Evolutionary conservation across 2,329 filamentous ascomycete genomes (phyloP), one percentile per base, ranked within the genome.

Genomic region (Fusarium mangiferae): DNA sequence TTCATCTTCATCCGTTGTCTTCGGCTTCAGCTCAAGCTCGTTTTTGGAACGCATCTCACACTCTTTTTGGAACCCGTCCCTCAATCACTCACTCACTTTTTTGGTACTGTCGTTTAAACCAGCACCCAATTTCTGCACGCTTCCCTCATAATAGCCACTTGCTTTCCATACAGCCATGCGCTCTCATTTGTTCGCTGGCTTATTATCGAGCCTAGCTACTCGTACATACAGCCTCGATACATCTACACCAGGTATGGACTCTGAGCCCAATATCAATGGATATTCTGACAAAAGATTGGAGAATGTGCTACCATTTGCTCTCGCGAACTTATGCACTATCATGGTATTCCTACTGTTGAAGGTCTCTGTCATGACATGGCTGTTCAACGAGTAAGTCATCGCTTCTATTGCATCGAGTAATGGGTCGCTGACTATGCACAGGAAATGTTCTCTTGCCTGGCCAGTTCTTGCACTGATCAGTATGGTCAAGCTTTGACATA

Each of bases 31-130:
- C 73, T 68, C 35, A 72, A 76, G 71, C 74, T 70, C 73, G 68
- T 71, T 75, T 67, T 66, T 74, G 72, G 74, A 78, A 68, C 62
- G 58, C 61, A 73, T 75, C 72, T 71, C 65, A 45, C 73, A 74
- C 71, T 77, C 79, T 79, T 80, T 80, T 83, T 82, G 79, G 80
- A 80, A 76, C 74, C 68, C 72, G 60, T 67, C 42, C 57, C n/a
- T 64, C 62, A 48, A 57, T 66, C 30, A 39, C 62, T 65, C 75
- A 46, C 69, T 75, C 69, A 54, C 70, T 78, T 80, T 80, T 80
- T 79, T 79, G 79, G 78, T 74, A 76, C 76, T 73, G 80, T 80
- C 79, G 76, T 80, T 80, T 79, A 77, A 68, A 75, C 74, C 73
- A 78, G 76, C 26, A 52, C 46, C n/a, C 33, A 26, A 18, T 55